Evolutionary conservation across 768 basidiomycete genomes (phyloP), one percentile per base, ranked within the genome.

Genomic region (Imleria badia): DNA sequence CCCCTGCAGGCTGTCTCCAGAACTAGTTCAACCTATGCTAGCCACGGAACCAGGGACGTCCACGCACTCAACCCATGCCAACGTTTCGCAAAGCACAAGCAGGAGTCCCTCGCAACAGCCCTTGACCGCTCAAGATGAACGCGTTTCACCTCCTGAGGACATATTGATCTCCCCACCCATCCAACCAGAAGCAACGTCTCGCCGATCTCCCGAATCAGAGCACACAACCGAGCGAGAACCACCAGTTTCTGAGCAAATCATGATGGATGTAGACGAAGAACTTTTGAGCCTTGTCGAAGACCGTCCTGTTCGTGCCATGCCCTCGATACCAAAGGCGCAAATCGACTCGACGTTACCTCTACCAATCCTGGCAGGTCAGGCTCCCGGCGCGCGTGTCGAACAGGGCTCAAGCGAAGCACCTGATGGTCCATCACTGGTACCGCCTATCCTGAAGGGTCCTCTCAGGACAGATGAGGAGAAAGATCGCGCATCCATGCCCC

Each of bases 231-330:
- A 60, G 23, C 56, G 35, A 13, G 59, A 51, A 31, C 54, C 34
- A 15, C 29, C 36, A 4, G 38, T 49, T 23, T 34, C 48, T 19
- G 60, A 63, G 30, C 59, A 44, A 71, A 73, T 55, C 64, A 75
- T 54, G 73, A 73, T 70, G 66, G 73, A 85, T 51, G 81, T 80
- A 13, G 78, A 80, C 12, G 75, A 86, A 58, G 88, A 89, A 69
- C 69, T 89, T 45, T 75, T 89, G 53, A 86, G 86, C 61, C 73
- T 90, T 23, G 73, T 90, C 30, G 87, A 86, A 61, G 86, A 83
- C 59, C 71, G 65, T 26, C 49, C 64, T 50, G 49, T 54, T 29
- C 22, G 44, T 52, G 30, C 35, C 17, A 29, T 45, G 39, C 45
- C 51, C 22, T 22, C 43, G 29, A 41, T 33, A 13, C 36, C 40